Evolutionary conservation across 176 grass and related monocot species (phyloP), one percentile per base, ranked within the genome.

Genomic region (Aegilops umbellulata): DNA sequence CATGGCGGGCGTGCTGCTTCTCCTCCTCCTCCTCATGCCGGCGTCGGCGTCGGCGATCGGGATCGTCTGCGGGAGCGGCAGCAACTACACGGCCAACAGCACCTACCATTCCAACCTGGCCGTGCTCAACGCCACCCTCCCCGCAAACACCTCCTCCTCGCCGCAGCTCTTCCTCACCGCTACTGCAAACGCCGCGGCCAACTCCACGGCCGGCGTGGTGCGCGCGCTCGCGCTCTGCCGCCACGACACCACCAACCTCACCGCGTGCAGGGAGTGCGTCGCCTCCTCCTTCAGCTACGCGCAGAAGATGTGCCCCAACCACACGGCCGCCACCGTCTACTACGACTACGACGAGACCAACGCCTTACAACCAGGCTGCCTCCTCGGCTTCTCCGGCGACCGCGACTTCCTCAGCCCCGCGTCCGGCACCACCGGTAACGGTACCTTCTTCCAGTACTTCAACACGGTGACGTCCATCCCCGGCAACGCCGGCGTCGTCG

Each of bases 191-290:
- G n/a, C n/a, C n/a, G n/a, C n/a, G n/a, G n/a, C n/a, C n/a, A n/a
- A n/a, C n/a, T n/a, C n/a, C 34, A 62, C 74, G 74, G 30, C 78
- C n/a, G 51, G 87, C 71, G 69, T 2, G 46, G 82, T 87, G 6
- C 69, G 78, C 27, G 85, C 81, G 11, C 88, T 93, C 39, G 84
- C 76, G 38, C 84, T 89, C 12, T 92, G 87, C 80, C 81, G 91
- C 84, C 80, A 70, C 46, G 80, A 85, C 63, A 17, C 66, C 74
- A 7, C 39, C 27, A 29, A 44, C 60, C 24, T 35, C 60, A 80
- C 77, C 23, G 60, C 60, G 5, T 80, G 77, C 77, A 26, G 60
- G 3, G 23, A 41, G 23, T 80, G 77, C 60, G 36, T 80, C 4
- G 36, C 24, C 35, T 7, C 77, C 77, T 80, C 77, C 0, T 80